Conservation (phyloP, 768 basidiomycete genomes). For the Vishniacozyma victoriae region DNA sequence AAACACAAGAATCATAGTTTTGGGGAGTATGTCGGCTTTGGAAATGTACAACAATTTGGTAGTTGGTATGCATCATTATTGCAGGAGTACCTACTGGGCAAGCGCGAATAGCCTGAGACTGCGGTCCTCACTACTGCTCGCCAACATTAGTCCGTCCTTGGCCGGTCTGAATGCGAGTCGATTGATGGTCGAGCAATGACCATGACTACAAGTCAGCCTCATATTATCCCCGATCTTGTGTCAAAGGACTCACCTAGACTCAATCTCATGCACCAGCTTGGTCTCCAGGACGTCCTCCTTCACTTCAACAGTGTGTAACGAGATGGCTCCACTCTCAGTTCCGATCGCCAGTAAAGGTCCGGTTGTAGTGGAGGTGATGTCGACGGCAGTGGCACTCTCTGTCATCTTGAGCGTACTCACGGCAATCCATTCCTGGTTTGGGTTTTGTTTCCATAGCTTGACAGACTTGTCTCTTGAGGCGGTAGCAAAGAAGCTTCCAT, state of each 20-base stretch:
- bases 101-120: slow-evolving; percentile 71
- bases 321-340: slow-evolving; percentile 71
- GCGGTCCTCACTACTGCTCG: slow-evolving; percentile 88
- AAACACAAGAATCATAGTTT: not conserved
- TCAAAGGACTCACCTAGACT: too few species aligned
- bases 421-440: slow-evolving; percentile 54
- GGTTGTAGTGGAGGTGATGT: slow-evolving; percentile 53
- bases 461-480: slow-evolving; percentile 94
- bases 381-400: slow-evolving; percentile 78
- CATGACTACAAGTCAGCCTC: slow-evolving; percentile 52
- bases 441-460: slow-evolving; percentile 65
- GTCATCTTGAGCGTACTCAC: slow-evolving; percentile 61
- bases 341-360: slow-evolving; percentile 71
- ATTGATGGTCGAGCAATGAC: slow-evolving; percentile 74
- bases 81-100: slow-evolving; percentile 7
- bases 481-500: slow-evolving; percentile 77
- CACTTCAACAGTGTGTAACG: slow-evolving; percentile 53
- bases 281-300: not conserved
- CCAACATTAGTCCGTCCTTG: slow-evolving; percentile 53
- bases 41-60: not conserved
- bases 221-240: too few species aligned
- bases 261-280: slow-evolving; percentile 6
- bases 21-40: not conserved
- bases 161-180: slow-evolving; percentile 60
- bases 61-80: not conserved